These are phyloP conservation scores for Tulasnella sp. DNA, from an alignment of 768 basidiomycete genomes.

Conservation along the genomic window DNA sequence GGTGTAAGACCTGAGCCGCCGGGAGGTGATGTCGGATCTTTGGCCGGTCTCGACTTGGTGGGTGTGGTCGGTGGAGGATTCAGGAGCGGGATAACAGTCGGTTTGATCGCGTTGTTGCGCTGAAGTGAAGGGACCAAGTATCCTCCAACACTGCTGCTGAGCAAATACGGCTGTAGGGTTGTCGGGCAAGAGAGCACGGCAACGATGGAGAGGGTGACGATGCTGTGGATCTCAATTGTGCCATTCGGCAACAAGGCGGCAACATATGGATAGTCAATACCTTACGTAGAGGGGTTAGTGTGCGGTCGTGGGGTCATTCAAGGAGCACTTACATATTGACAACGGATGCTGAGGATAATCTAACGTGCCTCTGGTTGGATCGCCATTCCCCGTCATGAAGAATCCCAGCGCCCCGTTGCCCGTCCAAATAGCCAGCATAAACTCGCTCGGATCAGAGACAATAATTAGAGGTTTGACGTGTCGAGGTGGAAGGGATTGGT, in stretches of 20 bases:
- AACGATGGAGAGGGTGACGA: slow-evolving; percentile 66
- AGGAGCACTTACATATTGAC: slow-evolving; percentile 58
- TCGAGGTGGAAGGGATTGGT: slow-evolving; percentile 32
- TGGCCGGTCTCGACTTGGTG: background rate
- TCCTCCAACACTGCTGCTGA: slow-evolving; percentile 35
- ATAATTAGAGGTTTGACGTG: slow-evolving; percentile 64
- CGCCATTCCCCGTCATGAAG: slow-evolving; percentile 78
- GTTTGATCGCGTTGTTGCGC: slow-evolving; percentile 42
- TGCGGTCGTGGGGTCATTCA: background rate
- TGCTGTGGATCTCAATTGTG: slow-evolving; percentile 74
- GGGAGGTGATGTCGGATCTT: background rate
- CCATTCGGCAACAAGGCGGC: slow-evolving; percentile 73
- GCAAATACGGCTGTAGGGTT: slow-evolving; percentile 30
- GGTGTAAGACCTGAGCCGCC: slow-evolving; percentile 27
- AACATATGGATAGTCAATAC: slow-evolving; percentile 76
- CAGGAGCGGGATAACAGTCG: slow-evolving; percentile 36
- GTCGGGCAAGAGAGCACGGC: slow-evolving; percentile 60
- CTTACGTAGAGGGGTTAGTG: slow-evolving; percentile 39
- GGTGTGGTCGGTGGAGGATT: slow-evolving; percentile 23
- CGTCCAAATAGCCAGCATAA: slow-evolving; percentile 80
- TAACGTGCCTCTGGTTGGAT: slow-evolving; percentile 84
- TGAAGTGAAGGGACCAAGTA: slow-evolving; percentile 45
- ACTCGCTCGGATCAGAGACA: slow-evolving; percentile 72
- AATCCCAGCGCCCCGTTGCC: slow-evolving; percentile 77
- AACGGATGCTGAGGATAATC: slow-evolving; percentile 79